A percentile compares a stretch with the other conserved stretches of the same genome.
Conservation (phyloP, 768 basidiomycete species). For the Pulveroboletus sp. region DNA sequence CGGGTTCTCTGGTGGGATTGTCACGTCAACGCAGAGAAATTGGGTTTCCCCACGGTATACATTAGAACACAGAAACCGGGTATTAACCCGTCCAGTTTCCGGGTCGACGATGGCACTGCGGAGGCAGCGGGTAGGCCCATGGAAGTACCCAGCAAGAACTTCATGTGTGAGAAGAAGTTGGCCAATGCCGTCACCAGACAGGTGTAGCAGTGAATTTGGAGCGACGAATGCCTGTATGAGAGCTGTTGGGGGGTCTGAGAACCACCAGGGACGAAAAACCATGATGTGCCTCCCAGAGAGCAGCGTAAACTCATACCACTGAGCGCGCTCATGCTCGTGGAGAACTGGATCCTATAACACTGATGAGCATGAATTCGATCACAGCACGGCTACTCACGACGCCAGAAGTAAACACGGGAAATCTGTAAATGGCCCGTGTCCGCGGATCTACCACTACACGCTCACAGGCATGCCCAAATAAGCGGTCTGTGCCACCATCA, state of each 20-base stretch:
- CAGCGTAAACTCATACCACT: constrained; percentile 12
- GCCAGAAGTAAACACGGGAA: constrained; percentile 12
- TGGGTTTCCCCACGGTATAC: background rate
- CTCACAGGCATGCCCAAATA: constrained; percentile 8
- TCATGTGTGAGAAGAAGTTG: constrained; percentile 22
- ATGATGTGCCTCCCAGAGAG: constrained; percentile 12
- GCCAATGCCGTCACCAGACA: background rate
- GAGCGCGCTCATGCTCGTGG: background rate
- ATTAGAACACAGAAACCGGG: constrained; percentile 10
- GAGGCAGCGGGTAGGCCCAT: constrained; percentile 9
- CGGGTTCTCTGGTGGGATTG: constrained; percentile 3
- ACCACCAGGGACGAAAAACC: constrained; percentile 13
- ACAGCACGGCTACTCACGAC: constrained; percentile 9
- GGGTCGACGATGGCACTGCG: constrained; percentile 14
- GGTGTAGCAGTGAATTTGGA: constrained; percentile 2
- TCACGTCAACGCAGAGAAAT: constrained; percentile 16
- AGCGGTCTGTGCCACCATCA: constrained; percentile 13
- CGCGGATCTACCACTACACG: constrained; percentile 16
- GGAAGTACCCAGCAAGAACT: constrained; percentile 2
- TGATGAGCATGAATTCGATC: background rate
- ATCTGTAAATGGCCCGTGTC: constrained; percentile 15
- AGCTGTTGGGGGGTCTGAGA: constrained; percentile 3
- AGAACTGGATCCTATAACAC: constrained; percentile 3
- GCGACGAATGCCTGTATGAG: constrained; percentile 19
- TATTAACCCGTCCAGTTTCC: constrained; percentile 8